phyloP scores from a whole-genome alignment of 306 rosid genomes.

The Trifolium fragiferum region DNA sequence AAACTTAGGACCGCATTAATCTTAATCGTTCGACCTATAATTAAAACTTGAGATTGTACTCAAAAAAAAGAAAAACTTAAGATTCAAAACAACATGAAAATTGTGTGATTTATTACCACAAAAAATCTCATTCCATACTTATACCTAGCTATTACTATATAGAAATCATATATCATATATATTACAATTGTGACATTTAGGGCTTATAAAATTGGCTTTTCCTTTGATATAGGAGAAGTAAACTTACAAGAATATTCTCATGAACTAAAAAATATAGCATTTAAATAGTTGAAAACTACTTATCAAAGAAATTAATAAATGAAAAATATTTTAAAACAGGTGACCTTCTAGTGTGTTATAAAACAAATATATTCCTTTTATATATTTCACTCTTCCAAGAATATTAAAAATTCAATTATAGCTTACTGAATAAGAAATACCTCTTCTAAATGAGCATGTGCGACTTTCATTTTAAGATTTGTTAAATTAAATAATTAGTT shows the following conservation, averaged over 20 bases:
- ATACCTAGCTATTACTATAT: too few species aligned
- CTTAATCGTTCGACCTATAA: too few species aligned
- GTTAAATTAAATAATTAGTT: constrained; percentile 30
- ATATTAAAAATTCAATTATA: constrained; percentile 34
- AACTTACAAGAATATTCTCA: constrained; percentile 11
- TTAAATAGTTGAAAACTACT: not conserved
- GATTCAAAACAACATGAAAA: too few species aligned
- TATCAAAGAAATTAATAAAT: not conserved
- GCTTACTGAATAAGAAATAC: constrained; percentile 27
- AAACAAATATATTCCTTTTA: constrained; percentile 11
- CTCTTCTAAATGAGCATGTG: constrained; percentile 39
- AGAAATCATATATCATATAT: too few species aligned
- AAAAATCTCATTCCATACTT: too few species aligned
- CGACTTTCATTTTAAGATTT: constrained; percentile 49
- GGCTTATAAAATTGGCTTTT: not conserved
- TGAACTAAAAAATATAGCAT: constrained; percentile 3
- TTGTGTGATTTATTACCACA: too few species aligned
- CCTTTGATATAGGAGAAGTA: not conserved
- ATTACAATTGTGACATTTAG: not conserved
- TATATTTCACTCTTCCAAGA: constrained; percentile 11
- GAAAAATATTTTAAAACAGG: not conserved
- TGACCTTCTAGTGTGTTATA: not conserved
- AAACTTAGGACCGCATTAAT: too few species aligned
- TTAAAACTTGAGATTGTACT: too few species aligned
- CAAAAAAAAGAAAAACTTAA: too few species aligned